A percentile compares a stretch with the other conserved stretches of the same genome.
These are phyloP conservation scores for Marsdenia floribunda DNA, from an alignment of 257 asterid species.

Conservation along the genomic window DNA sequence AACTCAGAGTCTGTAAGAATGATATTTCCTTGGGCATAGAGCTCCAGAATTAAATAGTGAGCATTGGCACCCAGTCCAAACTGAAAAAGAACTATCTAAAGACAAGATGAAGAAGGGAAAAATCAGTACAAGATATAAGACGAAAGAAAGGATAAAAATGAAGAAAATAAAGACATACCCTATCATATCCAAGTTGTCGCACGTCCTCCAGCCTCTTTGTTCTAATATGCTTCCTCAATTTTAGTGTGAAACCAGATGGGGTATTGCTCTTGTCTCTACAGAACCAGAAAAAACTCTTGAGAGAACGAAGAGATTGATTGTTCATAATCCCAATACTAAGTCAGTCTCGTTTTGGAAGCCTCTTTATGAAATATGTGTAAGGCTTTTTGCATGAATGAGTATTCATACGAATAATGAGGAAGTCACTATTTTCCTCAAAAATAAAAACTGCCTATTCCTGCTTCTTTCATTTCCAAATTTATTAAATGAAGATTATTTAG, in stretches of 20 bases:
- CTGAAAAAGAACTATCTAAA: conserved; percentile 85
- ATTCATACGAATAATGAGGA: neutral
- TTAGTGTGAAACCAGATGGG: conserved; percentile 94
- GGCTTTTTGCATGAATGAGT: neutral
- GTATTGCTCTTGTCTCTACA: conserved; percentile 95
- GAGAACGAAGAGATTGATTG: neutral
- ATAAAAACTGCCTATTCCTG: neutral
- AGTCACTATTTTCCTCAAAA: neutral
- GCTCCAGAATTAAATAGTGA: conserved; percentile 83
- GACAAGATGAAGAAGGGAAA: conserved; percentile 6
- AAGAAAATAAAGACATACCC: conserved; percentile 44
- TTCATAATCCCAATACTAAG: neutral
- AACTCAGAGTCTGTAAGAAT: conserved; percentile 82
- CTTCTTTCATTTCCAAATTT: neutral
- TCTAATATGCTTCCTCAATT: conserved; percentile 90
- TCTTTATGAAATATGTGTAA: neutral
- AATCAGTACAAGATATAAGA: neutral
- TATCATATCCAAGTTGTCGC: conserved; percentile 95
- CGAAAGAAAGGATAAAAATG: neutral
- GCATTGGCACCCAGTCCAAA: conserved; percentile 90
- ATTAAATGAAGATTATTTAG: neutral
- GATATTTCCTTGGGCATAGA: conserved; percentile 97
- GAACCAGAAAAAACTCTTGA: conserved; percentile 3
- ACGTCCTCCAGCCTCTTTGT: conserved; percentile 98
- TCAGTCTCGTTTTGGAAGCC: neutral